Evolutionary conservation across 176 grass and related monocot genomes (phyloP).

Genomic region (Aegilops umbellulata): DNA sequence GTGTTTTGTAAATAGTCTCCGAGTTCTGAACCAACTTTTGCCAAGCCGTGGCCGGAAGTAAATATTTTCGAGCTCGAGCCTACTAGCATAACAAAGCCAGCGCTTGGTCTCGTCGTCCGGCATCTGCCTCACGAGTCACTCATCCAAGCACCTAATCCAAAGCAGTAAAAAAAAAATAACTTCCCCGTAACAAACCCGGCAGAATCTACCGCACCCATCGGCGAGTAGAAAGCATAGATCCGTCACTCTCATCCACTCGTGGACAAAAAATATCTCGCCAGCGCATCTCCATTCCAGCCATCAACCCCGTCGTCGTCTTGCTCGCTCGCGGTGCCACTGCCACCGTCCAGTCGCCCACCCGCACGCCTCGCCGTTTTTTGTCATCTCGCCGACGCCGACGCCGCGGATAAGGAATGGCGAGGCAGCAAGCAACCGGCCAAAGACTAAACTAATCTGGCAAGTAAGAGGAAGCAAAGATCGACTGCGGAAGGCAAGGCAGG

Average conservation of each 20-base stretch:
- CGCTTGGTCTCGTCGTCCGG: no score
- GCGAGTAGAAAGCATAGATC: not conserved
- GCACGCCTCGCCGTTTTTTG: conserved; percentile 23
- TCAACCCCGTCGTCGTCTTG: not conserved
- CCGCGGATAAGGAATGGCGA: conserved; percentile 24
- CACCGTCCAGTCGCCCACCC: not conserved
- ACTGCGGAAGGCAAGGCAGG: conserved; percentile 1
- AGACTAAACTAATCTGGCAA: conserved; percentile 31
- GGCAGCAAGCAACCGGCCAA: conserved; percentile 25
- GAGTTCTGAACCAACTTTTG: no score
- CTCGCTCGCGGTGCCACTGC: not conserved
- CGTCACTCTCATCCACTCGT: not conserved
- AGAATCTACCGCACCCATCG: not conserved
- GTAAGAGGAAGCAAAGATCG: not conserved
- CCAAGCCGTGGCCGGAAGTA: no score
- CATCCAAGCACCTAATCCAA: no score
- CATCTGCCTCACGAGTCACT: no score
- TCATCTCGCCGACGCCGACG: not conserved
- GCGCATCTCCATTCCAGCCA: not conserved
- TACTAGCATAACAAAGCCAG: no score
- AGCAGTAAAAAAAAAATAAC: no score
- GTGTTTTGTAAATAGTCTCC: not conserved
- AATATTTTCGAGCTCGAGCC: no score
- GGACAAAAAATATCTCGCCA: not conserved
- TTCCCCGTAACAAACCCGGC: no score